Base-by-base conservation (phyloP, 441 rosid genomes). In the Aquilaria agallochum region DNA sequence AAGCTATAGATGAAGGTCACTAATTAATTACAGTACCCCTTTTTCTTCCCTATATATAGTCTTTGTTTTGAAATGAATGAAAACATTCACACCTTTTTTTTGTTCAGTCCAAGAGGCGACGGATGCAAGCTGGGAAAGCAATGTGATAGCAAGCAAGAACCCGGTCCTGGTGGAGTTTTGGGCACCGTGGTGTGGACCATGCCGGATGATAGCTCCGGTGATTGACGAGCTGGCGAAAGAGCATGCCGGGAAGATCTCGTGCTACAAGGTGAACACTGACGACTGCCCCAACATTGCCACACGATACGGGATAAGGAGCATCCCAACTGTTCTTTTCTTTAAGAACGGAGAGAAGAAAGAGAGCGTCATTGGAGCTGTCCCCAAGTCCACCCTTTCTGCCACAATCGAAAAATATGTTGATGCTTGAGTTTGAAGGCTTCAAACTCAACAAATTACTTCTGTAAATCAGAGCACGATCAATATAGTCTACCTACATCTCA, bases 111-210 rank as follows among this genome's bases (percentile, higher is more conserved):
- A 72, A 61, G 80, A 48, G 34, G 86, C 75, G 67, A 79, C 92
- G 20, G 92, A 86, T 31, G 64, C 85, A 14, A 75, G 72, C 68
- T 86, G 92, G 92, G 75, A 68, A 5, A 59, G 15, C 12, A 68
- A 53, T 13, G 87, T 83, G 34, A 56, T 80, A 6, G 70, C 67
- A 10, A 69, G 74, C 36, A 65, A 73, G 8, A 81, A 8, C 58
- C 87, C 89, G n/a, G 84, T 77, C 15, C 76, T 86, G 27, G 89
- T 86, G 66, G 92, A 86, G 76, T 86, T 86, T 34, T 86, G 92
- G 92, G 92, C 92, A 30, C 89, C 92, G 11, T 83, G 92, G 92
- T 83, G 92, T 11, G 92, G 89, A 55, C 92, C 92, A 3, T 86
- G 89, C 64, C 71, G 85, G 65, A 86, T 86, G 87, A 86, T 86